Conservation (phyloP, 257 asterid genomes). For the Cruciata laevipes region DNA sequence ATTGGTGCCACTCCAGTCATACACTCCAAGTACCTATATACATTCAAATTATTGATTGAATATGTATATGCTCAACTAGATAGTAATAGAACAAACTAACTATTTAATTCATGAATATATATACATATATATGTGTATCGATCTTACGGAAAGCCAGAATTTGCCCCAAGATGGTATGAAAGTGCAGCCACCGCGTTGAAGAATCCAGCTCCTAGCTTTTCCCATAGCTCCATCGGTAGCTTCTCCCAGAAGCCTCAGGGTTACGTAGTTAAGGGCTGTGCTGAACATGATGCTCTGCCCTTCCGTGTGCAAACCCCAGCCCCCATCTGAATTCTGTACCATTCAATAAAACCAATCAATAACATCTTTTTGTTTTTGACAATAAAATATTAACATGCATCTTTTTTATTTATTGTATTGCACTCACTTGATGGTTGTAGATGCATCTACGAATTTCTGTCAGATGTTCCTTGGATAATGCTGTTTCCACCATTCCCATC, state of each 20-base stretch:
- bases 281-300: slow-evolving; percentile 65
- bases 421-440: slow-evolving; percentile 59
- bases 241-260: slow-evolving; percentile 53
- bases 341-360: background rate
- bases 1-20: slow-evolving; percentile 68
- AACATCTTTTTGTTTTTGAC: too few relatives aligned
- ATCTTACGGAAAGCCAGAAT: slow-evolving; percentile 48
- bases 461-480: slow-evolving; percentile 41
- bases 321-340: slow-evolving; percentile 62
- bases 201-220: slow-evolving; percentile 56
- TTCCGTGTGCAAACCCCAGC: slow-evolving; percentile 80
- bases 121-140: background rate
- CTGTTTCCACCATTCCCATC: slow-evolving; percentile 37
- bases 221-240: slow-evolving; percentile 31
- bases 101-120: too few relatives aligned
- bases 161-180: slow-evolving; percentile 72
- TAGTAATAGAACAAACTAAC: too few relatives aligned
- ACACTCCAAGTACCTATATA: slow-evolving; percentile 57
- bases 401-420: too few relatives aligned
- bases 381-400: too few relatives aligned
- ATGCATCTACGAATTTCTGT: slow-evolving; percentile 53
- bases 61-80: background rate
- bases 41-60: too few relatives aligned
- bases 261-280: slow-evolving; percentile 49
- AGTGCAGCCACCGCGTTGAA: slow-evolving; percentile 61